These are phyloP conservation scores for Wickerhamomyces ciferrii DNA, from an alignment of 805 yeast genomes.

Conservation along the genomic window DNA sequence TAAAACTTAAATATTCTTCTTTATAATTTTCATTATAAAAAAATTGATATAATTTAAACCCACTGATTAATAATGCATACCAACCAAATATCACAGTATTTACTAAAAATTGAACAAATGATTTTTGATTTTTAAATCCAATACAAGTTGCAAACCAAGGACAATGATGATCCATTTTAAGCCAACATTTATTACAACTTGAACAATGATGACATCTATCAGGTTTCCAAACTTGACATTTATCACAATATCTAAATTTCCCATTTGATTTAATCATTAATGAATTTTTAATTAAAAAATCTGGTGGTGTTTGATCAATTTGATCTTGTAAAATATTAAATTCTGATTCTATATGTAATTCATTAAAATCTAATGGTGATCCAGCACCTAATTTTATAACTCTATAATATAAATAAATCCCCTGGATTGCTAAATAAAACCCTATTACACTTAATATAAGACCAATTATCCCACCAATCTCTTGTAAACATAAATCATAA, in stretches of 20 bases:
- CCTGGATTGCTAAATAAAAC: slow-evolving; percentile 26
- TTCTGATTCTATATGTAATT: slow-evolving; percentile 26
- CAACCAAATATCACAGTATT: slow-evolving; percentile 46
- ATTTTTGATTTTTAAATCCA: slow-evolving; percentile 77
- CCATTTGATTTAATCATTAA: slow-evolving; percentile 51
- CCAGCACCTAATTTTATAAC: slow-evolving; percentile 58
- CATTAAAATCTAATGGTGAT: slow-evolving; percentile 53
- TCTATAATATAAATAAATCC: slow-evolving; percentile 46
- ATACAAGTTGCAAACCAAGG: slow-evolving; percentile 94
- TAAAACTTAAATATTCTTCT: slow-evolving; percentile 44
- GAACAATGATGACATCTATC: slow-evolving; percentile 87
- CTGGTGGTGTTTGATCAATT: slow-evolving; percentile 35
- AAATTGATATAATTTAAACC: slow-evolving; percentile 41
- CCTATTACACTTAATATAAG: slow-evolving; percentile 20
- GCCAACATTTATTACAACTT: slow-evolving; percentile 59
- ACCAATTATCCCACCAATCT: slow-evolving; percentile 12
- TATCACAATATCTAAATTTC: slow-evolving; percentile 61
- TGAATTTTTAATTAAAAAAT: slow-evolving; percentile 31
- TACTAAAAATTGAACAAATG: slow-evolving; percentile 66
- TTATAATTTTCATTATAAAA: slow-evolving; percentile 35
- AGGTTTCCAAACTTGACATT: slow-evolving; percentile 75
- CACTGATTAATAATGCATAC: slow-evolving; percentile 34
- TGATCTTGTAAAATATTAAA: slow-evolving; percentile 19
- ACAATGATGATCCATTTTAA: slow-evolving; percentile 91
- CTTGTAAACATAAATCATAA: slow-evolving; percentile 20